Evolutionary conservation across 257 asterid genomes (phyloP), one percentile per base, ranked within the genome.

Genomic region (Lavandula angustifolia): DNA sequence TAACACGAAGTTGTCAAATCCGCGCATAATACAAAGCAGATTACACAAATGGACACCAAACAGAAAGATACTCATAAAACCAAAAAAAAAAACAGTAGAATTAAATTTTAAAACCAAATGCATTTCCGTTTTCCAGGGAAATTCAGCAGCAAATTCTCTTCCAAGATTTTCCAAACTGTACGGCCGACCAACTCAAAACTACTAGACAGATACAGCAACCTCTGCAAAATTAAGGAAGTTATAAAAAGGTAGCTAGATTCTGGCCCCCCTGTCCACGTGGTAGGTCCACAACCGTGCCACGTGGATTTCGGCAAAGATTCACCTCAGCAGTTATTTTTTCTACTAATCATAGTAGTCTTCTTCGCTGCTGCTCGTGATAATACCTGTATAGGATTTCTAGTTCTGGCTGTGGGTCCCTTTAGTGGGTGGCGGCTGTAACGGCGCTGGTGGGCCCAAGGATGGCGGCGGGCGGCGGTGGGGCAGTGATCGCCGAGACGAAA

Each of bases 371-470:
- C 42, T 37, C 3, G 3, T 37, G 3, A 5, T 37, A 7, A 37
- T 37, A 37, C 8, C 1, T 40, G 6, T 33, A 33, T 33, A 33
- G 37, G 6, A 33, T 3, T 33, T 3, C 37, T 33, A 33, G 1
- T 3, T 33, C 4, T 33, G 37, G 37, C 6, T 33, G 47, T 47
- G 61, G 67, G 54, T 14, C 71, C 49, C 50, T 14, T 60, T 76
- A 86, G 29, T 40, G 83, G 38, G 82, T 72, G 72, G 81, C 84
- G n/a, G 88, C 70, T 10, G 83, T 83, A 0, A 78, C 66, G n/a
- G 80, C 78, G 4, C 51, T 54, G 0, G 73, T 11, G 32, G 79
- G 11, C 0, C 78, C 84, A 2, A 68, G 54, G 35, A 63, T 18
- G 7, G 75, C 68, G 0, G 72, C 72, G 0, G 78, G 63, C 0